A percentile compares a stretch with the other conserved stretches of the same genome.
phyloP scores from a whole-genome alignment of 306 rosid species.

The Quercus variabilis region DNA sequence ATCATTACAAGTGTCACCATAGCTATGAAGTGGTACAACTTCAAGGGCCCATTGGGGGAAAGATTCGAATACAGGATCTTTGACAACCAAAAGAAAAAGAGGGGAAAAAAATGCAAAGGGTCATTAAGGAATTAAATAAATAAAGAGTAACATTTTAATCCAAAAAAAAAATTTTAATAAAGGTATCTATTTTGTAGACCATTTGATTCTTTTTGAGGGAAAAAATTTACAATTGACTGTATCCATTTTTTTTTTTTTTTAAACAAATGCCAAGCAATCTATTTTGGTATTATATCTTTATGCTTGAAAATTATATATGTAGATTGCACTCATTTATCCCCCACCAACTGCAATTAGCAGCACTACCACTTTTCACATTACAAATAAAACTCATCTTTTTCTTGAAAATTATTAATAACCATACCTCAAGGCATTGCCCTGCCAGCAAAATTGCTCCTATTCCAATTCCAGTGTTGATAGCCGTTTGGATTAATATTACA shows the following conservation, averaged over 20 bases:
- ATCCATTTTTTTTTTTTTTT: no score
- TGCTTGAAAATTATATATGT: no score
- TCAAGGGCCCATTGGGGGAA: conserved; percentile 67
- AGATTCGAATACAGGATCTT: conserved; percentile 75
- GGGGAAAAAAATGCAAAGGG: background rate
- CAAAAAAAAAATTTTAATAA: no score
- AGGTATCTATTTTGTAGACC: background rate
- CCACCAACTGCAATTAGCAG: background rate
- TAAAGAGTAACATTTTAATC: background rate
- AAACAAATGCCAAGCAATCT: no score
- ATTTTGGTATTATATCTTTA: no score
- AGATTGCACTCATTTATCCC: background rate
- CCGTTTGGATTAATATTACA: conserved; percentile 85
- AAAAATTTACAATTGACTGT: background rate
- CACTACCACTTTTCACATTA: no score
- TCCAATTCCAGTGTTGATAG: conserved; percentile 88
- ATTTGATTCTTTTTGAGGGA: background rate
- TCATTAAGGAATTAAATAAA: background rate
- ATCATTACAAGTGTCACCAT: conserved; percentile 86
- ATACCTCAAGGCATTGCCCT: conserved; percentile 74
- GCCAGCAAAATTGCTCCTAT: conserved; percentile 82
- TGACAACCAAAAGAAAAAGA: background rate
- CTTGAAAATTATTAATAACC: background rate
- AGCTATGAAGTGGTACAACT: conserved; percentile 83
- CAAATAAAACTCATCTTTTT: no score